Percentiles rank a stretch among this genome's conserved stretches.
Conservation (phyloP, 441 rosid genomes). For the Eutrema salsugineum region DNA sequence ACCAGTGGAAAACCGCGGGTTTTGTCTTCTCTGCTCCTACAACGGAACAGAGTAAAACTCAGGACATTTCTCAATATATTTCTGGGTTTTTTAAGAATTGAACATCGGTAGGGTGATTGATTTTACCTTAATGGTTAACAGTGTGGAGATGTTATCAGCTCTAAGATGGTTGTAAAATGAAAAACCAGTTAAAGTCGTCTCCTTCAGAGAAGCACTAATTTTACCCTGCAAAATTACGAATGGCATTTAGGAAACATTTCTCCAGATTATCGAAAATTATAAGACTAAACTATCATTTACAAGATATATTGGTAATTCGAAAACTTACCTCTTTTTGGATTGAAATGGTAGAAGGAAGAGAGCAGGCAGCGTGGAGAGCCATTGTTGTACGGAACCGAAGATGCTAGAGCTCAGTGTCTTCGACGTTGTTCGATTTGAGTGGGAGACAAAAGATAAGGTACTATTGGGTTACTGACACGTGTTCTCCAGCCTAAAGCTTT, state of each 20-base stretch:
- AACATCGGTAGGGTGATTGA: not conserved
- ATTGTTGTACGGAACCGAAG: conserved; percentile 24
- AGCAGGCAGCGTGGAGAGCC: conserved; percentile 55
- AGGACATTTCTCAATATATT: not conserved
- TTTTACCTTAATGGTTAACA: conserved; percentile 32
- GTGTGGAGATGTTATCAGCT: conserved; percentile 29
- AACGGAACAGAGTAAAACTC: not conserved
- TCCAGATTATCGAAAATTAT: not conserved
- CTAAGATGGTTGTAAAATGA: conserved; percentile 33
- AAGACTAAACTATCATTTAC: not conserved
- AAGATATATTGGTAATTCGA: not conserved
- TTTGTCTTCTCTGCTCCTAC: conserved; percentile 40
- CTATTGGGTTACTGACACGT: conserved; percentile 24
- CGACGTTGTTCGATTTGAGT: not conserved
- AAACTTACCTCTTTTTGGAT: conserved; percentile 49
- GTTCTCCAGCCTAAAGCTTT: conserved; percentile 21
- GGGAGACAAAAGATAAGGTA: conserved; percentile 18
- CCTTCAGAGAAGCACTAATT: conserved; percentile 39
- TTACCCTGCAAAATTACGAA: conserved; percentile 35
- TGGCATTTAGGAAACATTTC: not conserved
- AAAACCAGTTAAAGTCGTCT: conserved; percentile 35
- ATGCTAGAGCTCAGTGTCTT: conserved; percentile 13
- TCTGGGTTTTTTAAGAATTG: not conserved
- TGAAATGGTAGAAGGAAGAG: conserved; percentile 47
- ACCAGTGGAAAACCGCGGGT: conserved; percentile 23